Conservation (phyloP, 75 land plant species). For the Selaginella tamariscina region DNA sequence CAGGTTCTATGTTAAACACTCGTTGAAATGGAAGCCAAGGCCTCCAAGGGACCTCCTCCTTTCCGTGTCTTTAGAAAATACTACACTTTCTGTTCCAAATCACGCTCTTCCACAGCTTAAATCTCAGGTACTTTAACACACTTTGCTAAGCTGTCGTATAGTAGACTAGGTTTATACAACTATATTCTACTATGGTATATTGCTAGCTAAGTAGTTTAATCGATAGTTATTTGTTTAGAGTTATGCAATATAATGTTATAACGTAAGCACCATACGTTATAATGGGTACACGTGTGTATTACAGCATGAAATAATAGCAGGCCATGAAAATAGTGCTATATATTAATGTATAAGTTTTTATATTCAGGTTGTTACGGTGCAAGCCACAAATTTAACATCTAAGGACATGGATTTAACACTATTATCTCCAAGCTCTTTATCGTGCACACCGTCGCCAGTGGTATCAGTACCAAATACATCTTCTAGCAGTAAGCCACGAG, state of each 20-base stretch:
- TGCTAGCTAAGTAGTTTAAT: not conserved
- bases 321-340: too few species aligned
- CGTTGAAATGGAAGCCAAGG: slow-evolving; percentile 78
- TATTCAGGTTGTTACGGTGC: slow-evolving; percentile 80
- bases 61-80: slow-evolving; percentile 73
- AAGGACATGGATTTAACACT: slow-evolving; percentile 70
- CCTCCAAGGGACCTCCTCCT: slow-evolving; percentile 75
- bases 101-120: slow-evolving; percentile 51
- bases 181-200: too few species aligned
- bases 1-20: slow-evolving; percentile 75
- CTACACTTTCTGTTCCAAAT: slow-evolving; percentile 29
- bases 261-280: too few species aligned
- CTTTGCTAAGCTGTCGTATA: too few species aligned
- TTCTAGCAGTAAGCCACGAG: slow-evolving; percentile 34
- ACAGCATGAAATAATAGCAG: too few species aligned
- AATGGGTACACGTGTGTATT: too few species aligned
- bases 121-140: too few species aligned
- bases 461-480: slow-evolving; percentile 20
- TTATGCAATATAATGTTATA: too few species aligned
- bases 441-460: slow-evolving; percentile 47
- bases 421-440: slow-evolving; percentile 75
- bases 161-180: too few species aligned
- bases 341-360: too few species aligned
- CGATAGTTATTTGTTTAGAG: too few species aligned
- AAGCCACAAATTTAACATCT: slow-evolving; percentile 87